Base-by-base conservation (phyloP, 257 asterid species). In the Petunia axillaris region DNA sequence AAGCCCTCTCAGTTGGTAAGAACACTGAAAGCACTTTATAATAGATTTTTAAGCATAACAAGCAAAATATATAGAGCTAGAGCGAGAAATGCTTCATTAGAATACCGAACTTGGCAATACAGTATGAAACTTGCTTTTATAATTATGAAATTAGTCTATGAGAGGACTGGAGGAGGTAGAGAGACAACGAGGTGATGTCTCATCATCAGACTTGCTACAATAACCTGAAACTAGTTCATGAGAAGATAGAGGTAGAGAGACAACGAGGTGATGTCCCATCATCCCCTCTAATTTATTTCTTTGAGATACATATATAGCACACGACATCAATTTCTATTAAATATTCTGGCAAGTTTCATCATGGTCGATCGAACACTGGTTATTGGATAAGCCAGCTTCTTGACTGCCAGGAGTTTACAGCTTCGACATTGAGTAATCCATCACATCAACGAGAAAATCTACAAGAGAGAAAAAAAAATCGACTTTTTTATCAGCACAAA, bases 151-250 rank as follows among this genome's bases (percentile, higher is more conserved):
- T 25, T 25, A 25, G 25, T 25, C 25, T 25, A 25, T 25, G 25
- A 25, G 25, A 25, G 25, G 57, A 58, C 38, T 25, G 25, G 25
- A 25, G 8, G 68, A 6, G 84, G 75, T 77, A 79, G 82, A 68
- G 87, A 89, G 93, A 87, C 95, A 88, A 87, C 95, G 92, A 91
- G 93, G 87, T 88, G 95, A 84, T 91, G 95, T 80, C 95, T 87
- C 93, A 89, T 44, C 84, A 82, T 85, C 89, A 25, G 25, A 25
- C 25, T 25, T 25, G 25, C 25, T 25, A 25, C 25, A 25, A 25
- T 25, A 25, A 25, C 25, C 25, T 25, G 25, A 25, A 25, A 25
- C 25, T 25, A 25, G 25, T 25, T 25, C 25, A 25, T 25, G 25
- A 25, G 25, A 25, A 25, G 57, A 58, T 37, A n/a, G 68, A 6